Conservation (phyloP, 306 rosid genomes). For the Rubus parviflorus region DNA sequence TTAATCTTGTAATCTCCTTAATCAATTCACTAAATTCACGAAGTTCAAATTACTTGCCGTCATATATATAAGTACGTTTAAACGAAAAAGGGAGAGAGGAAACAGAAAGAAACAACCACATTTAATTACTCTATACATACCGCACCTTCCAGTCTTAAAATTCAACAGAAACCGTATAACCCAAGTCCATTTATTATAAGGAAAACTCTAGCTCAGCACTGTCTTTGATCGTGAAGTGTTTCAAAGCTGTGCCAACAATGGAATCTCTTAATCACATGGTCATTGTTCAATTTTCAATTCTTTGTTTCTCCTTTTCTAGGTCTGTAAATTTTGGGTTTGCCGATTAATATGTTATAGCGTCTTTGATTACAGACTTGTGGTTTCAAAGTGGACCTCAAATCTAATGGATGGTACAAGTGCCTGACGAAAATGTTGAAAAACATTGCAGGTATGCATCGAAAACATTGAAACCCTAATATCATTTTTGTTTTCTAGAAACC, state of each 20-base stretch:
- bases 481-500: no score
- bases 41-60: not conserved
- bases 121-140: not conserved
- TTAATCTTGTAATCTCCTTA: not conserved
- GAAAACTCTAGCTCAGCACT: not conserved
- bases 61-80: no score
- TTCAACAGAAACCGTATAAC: not conserved
- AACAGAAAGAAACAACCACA: not conserved
- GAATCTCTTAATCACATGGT: not conserved
- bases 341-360: no score
- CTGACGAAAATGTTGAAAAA: slow-evolving; percentile 15
- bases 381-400: slow-evolving; percentile 8
- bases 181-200: not conserved
- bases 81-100: not conserved
- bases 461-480: not conserved
- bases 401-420: slow-evolving; percentile 1
- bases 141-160: not conserved
- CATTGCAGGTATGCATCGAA: not conserved
- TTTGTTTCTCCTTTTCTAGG: not conserved
- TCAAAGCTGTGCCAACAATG: not conserved
- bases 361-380: slow-evolving; percentile 5
- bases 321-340: not conserved
- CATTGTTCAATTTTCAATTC: not conserved
- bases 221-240: not conserved
- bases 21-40: not conserved